Conservation (phyloP, 495 filamentous ascomycete genomes). For the Xylaria palmicola region DNA sequence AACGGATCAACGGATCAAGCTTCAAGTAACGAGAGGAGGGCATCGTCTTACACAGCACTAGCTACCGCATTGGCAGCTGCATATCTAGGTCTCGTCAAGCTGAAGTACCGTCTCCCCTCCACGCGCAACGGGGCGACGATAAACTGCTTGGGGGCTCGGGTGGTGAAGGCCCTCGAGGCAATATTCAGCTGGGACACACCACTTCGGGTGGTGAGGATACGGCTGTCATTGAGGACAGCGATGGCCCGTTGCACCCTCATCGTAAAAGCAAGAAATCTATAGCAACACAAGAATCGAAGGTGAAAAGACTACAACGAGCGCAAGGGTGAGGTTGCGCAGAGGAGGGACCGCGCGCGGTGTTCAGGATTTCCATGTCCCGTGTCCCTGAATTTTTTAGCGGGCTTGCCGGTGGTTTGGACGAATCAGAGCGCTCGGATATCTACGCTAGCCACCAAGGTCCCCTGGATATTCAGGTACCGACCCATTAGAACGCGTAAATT, state of each 20-base stretch:
- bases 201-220: conserved; percentile 31
- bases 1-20: neutral
- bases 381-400: conserved; percentile 37
- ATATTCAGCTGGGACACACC: conserved; percentile 33
- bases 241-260: conserved; percentile 48
- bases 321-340: neutral
- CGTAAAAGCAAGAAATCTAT: conserved; percentile 21
- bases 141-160: conserved; percentile 19
- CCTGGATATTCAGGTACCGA: too few relatives aligned
- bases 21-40: neutral
- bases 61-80: conserved; percentile 21
- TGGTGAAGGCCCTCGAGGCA: conserved; percentile 18
- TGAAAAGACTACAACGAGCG: neutral
- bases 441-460: neutral
- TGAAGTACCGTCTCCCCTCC: conserved; percentile 31
- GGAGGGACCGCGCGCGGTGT: neutral
- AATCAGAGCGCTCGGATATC: neutral
- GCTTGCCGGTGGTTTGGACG: conserved; percentile 1
- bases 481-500: too few relatives aligned
- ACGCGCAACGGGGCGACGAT: conserved; percentile 31
- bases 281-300: conserved; percentile 14
- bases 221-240: conserved; percentile 41
- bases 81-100: conserved; percentile 28
- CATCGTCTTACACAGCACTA: conserved; percentile 21
- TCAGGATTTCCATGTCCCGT: conserved; percentile 4